Conservation (phyloP, 2,329 filamentous ascomycete species). For the Chaetomium sp. region DNA sequence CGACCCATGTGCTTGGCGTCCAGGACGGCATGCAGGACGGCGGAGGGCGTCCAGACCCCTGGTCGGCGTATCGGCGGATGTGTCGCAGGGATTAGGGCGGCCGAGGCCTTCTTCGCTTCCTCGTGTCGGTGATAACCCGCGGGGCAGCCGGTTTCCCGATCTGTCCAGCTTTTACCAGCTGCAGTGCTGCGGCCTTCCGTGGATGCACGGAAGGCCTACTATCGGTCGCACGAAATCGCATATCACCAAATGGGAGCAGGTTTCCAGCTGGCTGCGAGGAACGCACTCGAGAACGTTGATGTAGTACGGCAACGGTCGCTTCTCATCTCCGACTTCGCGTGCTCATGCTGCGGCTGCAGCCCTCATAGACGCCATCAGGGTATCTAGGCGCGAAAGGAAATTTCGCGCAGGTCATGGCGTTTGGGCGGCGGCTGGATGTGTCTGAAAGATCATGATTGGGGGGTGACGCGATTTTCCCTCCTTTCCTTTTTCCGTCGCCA, state of each 20-base stretch:
- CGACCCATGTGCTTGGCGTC: slow-evolving; percentile 16
- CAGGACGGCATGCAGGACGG: too few relatives aligned
- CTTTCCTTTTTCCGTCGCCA: too few relatives aligned
- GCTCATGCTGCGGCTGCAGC: slow-evolving; percentile 2
- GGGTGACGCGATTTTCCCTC: too few relatives aligned
- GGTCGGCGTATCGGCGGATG: slow-evolving; percentile 6
- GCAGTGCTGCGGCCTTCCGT: too few relatives aligned
- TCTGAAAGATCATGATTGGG: slow-evolving; percentile 1
- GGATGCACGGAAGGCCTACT: too few relatives aligned
- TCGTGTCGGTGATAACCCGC: slow-evolving; percentile 15
- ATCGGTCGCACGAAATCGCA: background rate
- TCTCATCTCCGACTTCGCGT: slow-evolving; percentile 5
- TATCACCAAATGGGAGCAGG: background rate
- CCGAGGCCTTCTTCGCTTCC: background rate
- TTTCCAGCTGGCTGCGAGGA: background rate
- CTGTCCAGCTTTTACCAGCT: background rate
- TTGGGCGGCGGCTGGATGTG: background rate
- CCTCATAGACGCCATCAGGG: background rate
- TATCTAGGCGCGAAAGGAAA: slow-evolving; percentile 18
- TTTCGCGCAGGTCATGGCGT: slow-evolving; percentile 12
- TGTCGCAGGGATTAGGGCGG: slow-evolving; percentile 11
- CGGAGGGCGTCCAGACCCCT: background rate
- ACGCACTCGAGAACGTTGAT: background rate
- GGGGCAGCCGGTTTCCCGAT: slow-evolving; percentile 16
- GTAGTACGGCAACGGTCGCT: background rate